Evolutionary conservation across 257 asterid genomes (phyloP), one percentile per base, ranked within the genome.

Genomic region (Solanum pinnatisectum): DNA sequence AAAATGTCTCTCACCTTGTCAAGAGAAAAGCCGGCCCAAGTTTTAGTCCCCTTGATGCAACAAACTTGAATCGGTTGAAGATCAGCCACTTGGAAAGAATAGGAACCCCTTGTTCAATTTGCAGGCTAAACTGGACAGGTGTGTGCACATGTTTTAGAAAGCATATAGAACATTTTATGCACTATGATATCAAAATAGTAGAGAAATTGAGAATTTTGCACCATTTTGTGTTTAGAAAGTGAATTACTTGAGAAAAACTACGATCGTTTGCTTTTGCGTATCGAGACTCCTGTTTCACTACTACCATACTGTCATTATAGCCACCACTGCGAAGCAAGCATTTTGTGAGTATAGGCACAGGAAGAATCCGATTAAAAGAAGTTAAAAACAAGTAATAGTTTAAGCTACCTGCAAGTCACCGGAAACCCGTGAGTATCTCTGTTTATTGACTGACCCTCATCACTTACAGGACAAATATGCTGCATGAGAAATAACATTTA

Each of bases 101-200:
- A 83, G 99, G 99, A 88, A 97, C 90, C 87, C 99, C 99, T 93
- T 97, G 99, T 87, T 97, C 99, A 88, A 97, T 95, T 93, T 94
- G 98, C 91, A 97, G 91, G 89, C 92, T 95, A 93, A 96, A 93
- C 99, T 97, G 94, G 91, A 94, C 85, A 84, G 73, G 85, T 79
- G 70, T 83, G 89, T 84, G 88, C 86, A 83, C 87, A 46, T 65
- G 49, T 78, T 42, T 32, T 65, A 39, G 27, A 82, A 82, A 82
- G 27, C 42, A 82, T 77, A 63, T 30, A 88, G 63, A 83, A 89
- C 70, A 82, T 49, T 46, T 70, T 0, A 18, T 46, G 70, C 70
- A 30, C 30, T 49, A 18, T 82, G 37, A 49, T 49, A 49, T 82
- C 32, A 82, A 81, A 82, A 49, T 18, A 3, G 20, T 30, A 46